phyloP scores from a whole-genome alignment of 2,329 filamentous ascomycete species.

The Aspergillus ochraceoroseus region DNA sequence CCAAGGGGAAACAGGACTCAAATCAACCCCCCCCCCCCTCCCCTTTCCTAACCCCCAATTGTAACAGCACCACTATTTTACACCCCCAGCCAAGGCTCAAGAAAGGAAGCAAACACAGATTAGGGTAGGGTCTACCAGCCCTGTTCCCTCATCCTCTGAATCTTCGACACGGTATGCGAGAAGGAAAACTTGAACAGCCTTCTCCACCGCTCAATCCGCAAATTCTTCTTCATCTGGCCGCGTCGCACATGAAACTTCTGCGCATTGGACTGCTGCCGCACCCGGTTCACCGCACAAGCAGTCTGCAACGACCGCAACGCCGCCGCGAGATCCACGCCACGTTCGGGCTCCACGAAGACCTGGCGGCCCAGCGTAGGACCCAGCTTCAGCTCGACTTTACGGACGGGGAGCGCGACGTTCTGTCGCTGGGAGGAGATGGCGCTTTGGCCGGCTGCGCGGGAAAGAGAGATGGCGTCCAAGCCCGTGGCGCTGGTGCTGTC shows the following conservation, averaged over 20 bases:
- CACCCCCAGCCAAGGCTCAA: too few species aligned
- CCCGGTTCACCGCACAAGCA: constrained; percentile 31
- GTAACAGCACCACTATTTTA: too few species aligned
- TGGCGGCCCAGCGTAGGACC: constrained; percentile 38
- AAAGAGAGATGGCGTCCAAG: constrained; percentile 17
- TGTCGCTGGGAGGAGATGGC: constrained; percentile 19
- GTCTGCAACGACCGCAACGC: constrained; percentile 29
- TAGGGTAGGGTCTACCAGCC: constrained; percentile 37
- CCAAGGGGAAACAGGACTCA: too few species aligned
- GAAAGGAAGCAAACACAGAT: neutral
- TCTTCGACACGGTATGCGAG: constrained; percentile 39
- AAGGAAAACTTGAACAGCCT: constrained; percentile 45
- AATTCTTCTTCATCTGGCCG: constrained; percentile 41
- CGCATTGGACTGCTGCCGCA: constrained; percentile 28
- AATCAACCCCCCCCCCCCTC: too few species aligned
- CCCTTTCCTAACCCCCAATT: too few species aligned
- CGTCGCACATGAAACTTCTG: constrained; percentile 43
- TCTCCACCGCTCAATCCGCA: constrained; percentile 40
- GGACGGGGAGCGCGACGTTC: constrained; percentile 18
- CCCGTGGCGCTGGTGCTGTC: constrained; percentile 9
- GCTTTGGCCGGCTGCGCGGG: constrained; percentile 22
- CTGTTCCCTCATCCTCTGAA: constrained; percentile 44
- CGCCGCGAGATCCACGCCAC: constrained; percentile 28
- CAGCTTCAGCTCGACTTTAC: constrained; percentile 34
- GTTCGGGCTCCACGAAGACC: constrained; percentile 33